Evolutionary conservation across 495 filamentous ascomycete species (phyloP), one percentile per base, ranked within the genome.

Genomic region (Staphylotrichum tortipilum): DNA sequence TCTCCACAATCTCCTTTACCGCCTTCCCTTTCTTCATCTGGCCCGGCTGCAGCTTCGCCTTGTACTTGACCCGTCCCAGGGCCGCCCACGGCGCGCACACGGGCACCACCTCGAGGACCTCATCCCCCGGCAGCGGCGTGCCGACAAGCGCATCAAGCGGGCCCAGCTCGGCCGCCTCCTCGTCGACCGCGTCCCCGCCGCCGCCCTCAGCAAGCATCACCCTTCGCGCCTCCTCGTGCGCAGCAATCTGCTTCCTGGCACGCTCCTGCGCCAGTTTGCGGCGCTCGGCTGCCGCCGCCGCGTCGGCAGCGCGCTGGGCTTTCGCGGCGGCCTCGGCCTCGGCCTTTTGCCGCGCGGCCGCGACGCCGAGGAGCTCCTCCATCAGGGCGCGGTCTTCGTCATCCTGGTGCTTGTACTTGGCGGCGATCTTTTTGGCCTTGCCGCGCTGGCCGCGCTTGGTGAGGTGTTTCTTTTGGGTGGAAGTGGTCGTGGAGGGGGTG

Each of bases 331-430:
- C 77, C 54, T 77, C 75, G 28, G 73, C 76, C 50, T 77, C 69
- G 15, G 71, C 76, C 26, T 75, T 74, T 56, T 75, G 65, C 10
- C 63, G 65, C 1, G 70, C 75, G 1, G 80, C 78, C 45, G 80
- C 71, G 11, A 85, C 82, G 34, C 92, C 92, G 10, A 95, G 81
- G 14, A 96, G 73, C 14, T 79, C 77, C 61, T 95, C 81, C 47
- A 89, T 89, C 1, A 90, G 74, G 29, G 76, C 79, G 34, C 89
- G 86, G 54, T 98, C 92, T 60, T 92, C 89, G 15, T 94, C 89
- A 59, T 95, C 89, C 75, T 98, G 92, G 58, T 94, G 75, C 28
- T 88, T 89, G 65, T 98, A 98, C 68, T 96, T 97, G 39, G 77
- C 68, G 22, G 88, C 88, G 0, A 86, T 79, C 60, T 94, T 95